Base-by-base conservation (phyloP, 2,329 filamentous ascomycete genomes). In the Fusarium xyrophilum region DNA sequence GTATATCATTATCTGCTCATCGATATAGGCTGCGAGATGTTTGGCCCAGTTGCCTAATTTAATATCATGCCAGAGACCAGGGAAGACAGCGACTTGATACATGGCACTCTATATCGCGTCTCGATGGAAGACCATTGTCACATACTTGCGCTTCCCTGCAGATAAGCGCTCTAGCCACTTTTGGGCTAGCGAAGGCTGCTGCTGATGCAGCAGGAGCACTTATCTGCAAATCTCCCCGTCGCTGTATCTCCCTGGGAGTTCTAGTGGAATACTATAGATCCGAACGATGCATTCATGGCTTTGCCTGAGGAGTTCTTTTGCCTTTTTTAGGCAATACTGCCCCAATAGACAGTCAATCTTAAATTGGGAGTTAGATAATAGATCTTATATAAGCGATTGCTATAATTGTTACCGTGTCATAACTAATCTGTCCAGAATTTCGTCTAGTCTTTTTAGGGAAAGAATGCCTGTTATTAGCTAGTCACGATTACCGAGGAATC, bases 381-480 rank as follows among this genome's bases (percentile, higher is more conserved):
- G n/a, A 25, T 48, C 46, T 35, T 48, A 4, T 48, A 13, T n/a
- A 2, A 48, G 30, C 10, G 46, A 17, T 48, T 25, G 30, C 14
- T 25, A 32, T 7, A 48, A 36, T 21, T 48, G n/a, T 19, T 35
- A 21, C 21, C 21, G 32, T 11, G 30, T 48, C 15, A 48, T 35
- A 8, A 15, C 46, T 30, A 48, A 25, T 25, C 25, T 10, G 7
- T 25, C n/a, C 8, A 63, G 32, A 9, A 63, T 54, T 7, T 51
- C 17, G 25, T 54, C 36, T 7, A 63, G 38, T 8, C 21, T 44
- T 35, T 57, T 21, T 7, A 43, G 60, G n/a, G 43, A 50, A 13
- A 63, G 19, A 19, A 63, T 63, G 23, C 60, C 55, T 17, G 60
- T 63, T 28, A 63, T 59, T 15, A 30, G 47, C 19, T 59, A 38